A percentile compares a stretch with the other conserved stretches of the same genome.
These are phyloP conservation scores for Amanita subjunquillea DNA, from an alignment of 768 basidiomycete species.

Conservation along the genomic window DNA sequence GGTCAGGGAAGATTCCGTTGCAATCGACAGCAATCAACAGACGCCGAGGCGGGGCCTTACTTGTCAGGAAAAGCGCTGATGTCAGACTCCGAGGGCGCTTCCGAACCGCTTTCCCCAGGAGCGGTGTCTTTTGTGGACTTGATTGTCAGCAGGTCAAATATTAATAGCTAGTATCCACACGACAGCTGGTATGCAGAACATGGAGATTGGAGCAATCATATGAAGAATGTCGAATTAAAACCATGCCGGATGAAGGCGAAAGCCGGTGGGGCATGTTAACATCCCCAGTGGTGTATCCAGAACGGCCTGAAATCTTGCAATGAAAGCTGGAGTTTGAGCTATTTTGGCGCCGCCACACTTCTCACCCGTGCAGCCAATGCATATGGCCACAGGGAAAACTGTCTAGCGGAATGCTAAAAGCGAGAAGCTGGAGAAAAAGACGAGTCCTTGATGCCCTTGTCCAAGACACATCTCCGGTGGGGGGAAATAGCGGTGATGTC, in stretches of 20 bases:
- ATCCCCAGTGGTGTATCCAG: neutral
- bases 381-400: neutral
- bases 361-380: neutral
- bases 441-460: neutral
- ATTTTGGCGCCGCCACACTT: neutral
- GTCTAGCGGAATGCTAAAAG: conserved; percentile 1
- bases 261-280: neutral
- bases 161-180: neutral
- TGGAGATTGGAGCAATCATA: neutral
- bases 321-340: neutral
- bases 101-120: neutral
- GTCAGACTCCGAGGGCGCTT: conserved; percentile 3
- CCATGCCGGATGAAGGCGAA: neutral
- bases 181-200: neutral
- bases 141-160: neutral
- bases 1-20: neutral
- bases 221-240: neutral
- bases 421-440: neutral
- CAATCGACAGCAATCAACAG: neutral
- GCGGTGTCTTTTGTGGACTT: neutral
- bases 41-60: neutral
- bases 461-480: neutral
- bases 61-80: neutral
- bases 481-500: neutral
- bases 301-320: neutral